A percentile compares a stretch with the other conserved stretches of the same genome.
These are phyloP conservation scores for Colletotrichum sp. DNA, from an alignment of 2,329 filamentous ascomycete genomes.

Conservation along the genomic window DNA sequence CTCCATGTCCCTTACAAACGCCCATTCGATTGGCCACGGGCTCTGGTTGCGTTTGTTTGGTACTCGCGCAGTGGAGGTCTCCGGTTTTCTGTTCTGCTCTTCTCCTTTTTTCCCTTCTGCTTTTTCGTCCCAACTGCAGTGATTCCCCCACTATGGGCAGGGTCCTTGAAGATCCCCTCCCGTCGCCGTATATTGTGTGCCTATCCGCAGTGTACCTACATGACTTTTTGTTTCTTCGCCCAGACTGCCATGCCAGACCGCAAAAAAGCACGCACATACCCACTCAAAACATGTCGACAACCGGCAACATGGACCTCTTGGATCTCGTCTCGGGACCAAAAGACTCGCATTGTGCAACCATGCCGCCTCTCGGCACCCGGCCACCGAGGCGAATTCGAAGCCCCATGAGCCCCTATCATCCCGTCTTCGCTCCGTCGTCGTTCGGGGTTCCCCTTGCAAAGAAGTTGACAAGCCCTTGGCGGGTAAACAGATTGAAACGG, in stretches of 20 bases:
- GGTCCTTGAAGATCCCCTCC: background rate
- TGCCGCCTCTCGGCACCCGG: background rate
- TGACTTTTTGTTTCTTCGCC: background rate
- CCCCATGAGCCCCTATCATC: background rate
- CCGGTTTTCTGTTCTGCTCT: background rate
- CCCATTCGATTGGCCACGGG: background rate
- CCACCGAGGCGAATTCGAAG: background rate
- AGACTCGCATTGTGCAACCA: background rate
- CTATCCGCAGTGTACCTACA: background rate
- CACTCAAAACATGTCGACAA: background rate
- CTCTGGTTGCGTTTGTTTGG: background rate
- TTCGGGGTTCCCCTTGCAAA: background rate
- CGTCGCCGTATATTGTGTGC: background rate
- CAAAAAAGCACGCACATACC: slow-evolving; percentile 1
- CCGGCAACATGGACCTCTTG: background rate
- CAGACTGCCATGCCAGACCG: background rate
- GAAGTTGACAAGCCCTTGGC: background rate
- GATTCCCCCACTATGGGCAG: background rate
- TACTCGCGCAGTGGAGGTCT: background rate
- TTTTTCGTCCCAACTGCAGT: background rate
- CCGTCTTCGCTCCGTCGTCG: slow-evolving; percentile 4
- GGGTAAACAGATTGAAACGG: slow-evolving; percentile 17
- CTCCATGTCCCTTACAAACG: background rate
- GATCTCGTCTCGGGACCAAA: slow-evolving; percentile 8
- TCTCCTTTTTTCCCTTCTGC: background rate